Percentiles rank a stretch among this genome's conserved stretches.
Evolutionary conservation across 768 basidiomycete species (phyloP).

Genomic region (Tephrocybe sp.): DNA sequence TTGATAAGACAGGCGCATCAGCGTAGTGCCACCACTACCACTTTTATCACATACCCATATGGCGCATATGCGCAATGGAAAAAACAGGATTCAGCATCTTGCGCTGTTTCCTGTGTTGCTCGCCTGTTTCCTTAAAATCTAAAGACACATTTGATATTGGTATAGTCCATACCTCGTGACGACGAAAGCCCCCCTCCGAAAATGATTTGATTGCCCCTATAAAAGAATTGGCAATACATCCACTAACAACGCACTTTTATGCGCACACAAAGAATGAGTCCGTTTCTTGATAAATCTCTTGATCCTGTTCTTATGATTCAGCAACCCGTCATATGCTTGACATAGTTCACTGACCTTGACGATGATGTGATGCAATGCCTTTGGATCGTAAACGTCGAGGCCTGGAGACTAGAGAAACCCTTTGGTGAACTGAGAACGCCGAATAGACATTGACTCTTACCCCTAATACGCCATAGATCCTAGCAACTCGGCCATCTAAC

Average conservation of each 20-base stretch:
- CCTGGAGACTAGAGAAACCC: too few species aligned
- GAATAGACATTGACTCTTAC: too few species aligned
- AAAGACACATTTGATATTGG: neutral
- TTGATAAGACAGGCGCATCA: too few species aligned
- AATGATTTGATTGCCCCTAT: neutral
- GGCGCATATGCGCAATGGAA: conserved; percentile 13
- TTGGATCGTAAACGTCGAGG: conserved; percentile 6
- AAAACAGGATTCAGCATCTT: conserved; percentile 18
- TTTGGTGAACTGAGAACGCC: neutral
- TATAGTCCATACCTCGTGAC: neutral
- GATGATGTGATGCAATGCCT: conserved; percentile 11
- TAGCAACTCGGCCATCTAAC: neutral
- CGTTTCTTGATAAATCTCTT: conserved; percentile 9
- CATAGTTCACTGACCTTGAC: too few species aligned
- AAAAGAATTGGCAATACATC: neutral
- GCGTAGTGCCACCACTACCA: too few species aligned
- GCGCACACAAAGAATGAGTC: conserved; percentile 6
- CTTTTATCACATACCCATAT: conserved; percentile 13
- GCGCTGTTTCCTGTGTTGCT: conserved; percentile 13
- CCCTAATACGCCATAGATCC: neutral
- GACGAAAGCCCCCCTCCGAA: conserved; percentile 12
- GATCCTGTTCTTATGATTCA: conserved; percentile 6
- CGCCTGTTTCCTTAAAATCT: conserved; percentile 2
- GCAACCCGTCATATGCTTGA: too few species aligned
- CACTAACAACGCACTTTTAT: too few species aligned